Percentiles rank a stretch among this genome's conserved stretches.
phyloP scores from a whole-genome alignment of 164 flowering plant species.

The Liriodendron chinense region DNA sequence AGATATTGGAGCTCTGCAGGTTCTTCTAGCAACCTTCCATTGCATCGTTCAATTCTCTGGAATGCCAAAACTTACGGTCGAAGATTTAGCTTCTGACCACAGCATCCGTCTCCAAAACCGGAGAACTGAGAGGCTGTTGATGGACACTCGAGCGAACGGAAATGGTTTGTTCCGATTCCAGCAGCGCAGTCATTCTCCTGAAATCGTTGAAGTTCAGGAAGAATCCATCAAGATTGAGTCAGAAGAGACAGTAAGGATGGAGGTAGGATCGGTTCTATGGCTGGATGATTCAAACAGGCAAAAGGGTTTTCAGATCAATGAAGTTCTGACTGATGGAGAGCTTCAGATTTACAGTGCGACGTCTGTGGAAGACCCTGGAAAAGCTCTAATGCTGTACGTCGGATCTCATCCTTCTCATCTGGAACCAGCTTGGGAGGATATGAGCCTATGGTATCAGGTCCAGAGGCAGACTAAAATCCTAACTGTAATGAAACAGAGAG shows the following conservation, averaged over 20 bases:
- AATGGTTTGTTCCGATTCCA: slow-evolving; percentile 50
- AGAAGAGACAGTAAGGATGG: slow-evolving; percentile 35
- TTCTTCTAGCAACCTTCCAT: slow-evolving; percentile 75
- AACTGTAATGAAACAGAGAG: slow-evolving; percentile 72
- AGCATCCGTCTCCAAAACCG: slow-evolving; percentile 64
- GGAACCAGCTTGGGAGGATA: slow-evolving; percentile 90
- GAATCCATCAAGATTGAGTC: slow-evolving; percentile 37
- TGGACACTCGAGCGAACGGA: slow-evolving; percentile 44
- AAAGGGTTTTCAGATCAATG: slow-evolving; percentile 67
- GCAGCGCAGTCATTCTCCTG: slow-evolving; percentile 53
- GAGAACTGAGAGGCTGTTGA: slow-evolving; percentile 61
- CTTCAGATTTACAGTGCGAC: slow-evolving; percentile 51
- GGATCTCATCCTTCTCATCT: slow-evolving; percentile 85
- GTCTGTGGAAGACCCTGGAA: slow-evolving; percentile 59
- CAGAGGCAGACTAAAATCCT: slow-evolving; percentile 88
- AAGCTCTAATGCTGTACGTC: slow-evolving; percentile 53
- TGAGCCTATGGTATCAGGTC: slow-evolving; percentile 91
- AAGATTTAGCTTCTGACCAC: slow-evolving; percentile 75
- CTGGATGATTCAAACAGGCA: slow-evolving; percentile 68
- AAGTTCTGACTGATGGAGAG: slow-evolving; percentile 43
- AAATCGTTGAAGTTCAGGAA: slow-evolving; percentile 75
- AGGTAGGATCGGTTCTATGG: slow-evolving; percentile 70
- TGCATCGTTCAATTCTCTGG: slow-evolving; percentile 64
- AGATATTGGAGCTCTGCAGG: slow-evolving; percentile 75
- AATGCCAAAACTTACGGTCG: slow-evolving; percentile 63